These are phyloP conservation scores for Podospora appendiculata DNA, from an alignment of 495 filamentous ascomycete genomes.

Conservation along the genomic window DNA sequence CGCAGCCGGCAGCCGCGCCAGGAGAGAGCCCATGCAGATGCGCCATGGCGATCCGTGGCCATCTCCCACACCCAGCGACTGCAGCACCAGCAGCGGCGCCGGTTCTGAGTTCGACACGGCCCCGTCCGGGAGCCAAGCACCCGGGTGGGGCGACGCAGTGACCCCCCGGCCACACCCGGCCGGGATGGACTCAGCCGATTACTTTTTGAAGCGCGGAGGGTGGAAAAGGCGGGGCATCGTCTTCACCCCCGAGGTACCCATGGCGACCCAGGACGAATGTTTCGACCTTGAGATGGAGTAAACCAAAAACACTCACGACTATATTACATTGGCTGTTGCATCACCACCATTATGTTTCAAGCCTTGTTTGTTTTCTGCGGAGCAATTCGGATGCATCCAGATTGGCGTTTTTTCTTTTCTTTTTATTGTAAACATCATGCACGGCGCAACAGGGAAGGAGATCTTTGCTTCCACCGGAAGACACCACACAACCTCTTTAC, in stretches of 20 bases:
- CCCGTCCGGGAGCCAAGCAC: neutral
- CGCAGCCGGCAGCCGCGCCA: neutral
- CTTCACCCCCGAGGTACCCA: constrained; percentile 24
- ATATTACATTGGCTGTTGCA: neutral
- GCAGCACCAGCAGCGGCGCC: neutral
- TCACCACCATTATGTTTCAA: neutral
- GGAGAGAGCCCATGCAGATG: constrained; percentile 2
- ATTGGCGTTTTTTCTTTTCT: no score
- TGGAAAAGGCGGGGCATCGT: constrained; percentile 45
- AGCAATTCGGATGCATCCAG: no score
- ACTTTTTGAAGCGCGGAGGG: constrained; percentile 35
- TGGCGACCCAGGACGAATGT: constrained; percentile 19
- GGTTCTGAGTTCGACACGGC: constrained; percentile 1
- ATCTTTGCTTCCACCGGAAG: no score
- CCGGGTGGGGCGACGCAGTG: constrained; percentile 4
- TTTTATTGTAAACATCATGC: no score
- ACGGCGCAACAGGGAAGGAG: no score
- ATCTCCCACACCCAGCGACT: neutral
- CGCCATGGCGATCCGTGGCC: neutral
- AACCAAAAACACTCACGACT: neutral
- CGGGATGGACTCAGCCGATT: constrained; percentile 22
- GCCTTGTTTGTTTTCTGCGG: no score
- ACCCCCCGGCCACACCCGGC: constrained; percentile 8
- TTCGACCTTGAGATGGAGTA: constrained; percentile 19
- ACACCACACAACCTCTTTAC: no score